phyloP scores from a whole-genome alignment of 352 stramenopile species.

The Globisporangium polare region DNA sequence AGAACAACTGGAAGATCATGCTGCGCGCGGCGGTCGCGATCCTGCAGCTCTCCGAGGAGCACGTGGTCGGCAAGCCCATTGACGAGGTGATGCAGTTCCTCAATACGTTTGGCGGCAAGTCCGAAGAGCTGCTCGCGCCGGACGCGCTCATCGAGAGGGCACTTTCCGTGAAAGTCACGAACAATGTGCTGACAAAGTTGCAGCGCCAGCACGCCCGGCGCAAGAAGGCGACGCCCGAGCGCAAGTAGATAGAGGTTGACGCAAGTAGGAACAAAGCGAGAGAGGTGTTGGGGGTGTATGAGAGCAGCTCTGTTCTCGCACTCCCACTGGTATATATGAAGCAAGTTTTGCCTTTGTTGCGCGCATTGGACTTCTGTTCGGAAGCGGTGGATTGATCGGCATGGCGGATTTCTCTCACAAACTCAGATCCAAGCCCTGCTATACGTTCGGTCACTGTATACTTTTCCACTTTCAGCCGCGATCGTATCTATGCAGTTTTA shows the following conservation, averaged over 20 bases:
- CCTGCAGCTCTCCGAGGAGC: constrained; percentile 57
- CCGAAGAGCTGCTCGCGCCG: constrained; percentile 52
- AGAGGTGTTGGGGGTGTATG: neutral
- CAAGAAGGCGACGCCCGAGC: constrained; percentile 37
- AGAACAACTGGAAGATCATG: constrained; percentile 87
- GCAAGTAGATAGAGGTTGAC: neutral
- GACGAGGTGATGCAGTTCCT: constrained; percentile 87
- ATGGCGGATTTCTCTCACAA: too few relatives aligned
- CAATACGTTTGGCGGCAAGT: constrained; percentile 71
- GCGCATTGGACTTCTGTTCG: too few relatives aligned
- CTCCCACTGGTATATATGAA: neutral
- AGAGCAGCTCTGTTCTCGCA: neutral
- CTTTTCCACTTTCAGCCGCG: too few relatives aligned
- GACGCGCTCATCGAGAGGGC: constrained; percentile 40
- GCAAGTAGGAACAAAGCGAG: neutral
- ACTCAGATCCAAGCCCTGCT: too few relatives aligned
- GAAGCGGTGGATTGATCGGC: too few relatives aligned
- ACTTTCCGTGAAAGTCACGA: constrained; percentile 76
- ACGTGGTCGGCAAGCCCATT: constrained; percentile 64
- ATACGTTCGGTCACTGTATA: too few relatives aligned
- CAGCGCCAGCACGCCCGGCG: constrained; percentile 60
- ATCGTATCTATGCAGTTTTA: too few relatives aligned
- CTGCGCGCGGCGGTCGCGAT: constrained; percentile 66
- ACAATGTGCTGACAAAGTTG: constrained; percentile 67
- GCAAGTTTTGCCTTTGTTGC: constrained; percentile 3